Base-by-base conservation (phyloP, 208 protist genomes). In the Blastocrithidia nonstop region DNA sequence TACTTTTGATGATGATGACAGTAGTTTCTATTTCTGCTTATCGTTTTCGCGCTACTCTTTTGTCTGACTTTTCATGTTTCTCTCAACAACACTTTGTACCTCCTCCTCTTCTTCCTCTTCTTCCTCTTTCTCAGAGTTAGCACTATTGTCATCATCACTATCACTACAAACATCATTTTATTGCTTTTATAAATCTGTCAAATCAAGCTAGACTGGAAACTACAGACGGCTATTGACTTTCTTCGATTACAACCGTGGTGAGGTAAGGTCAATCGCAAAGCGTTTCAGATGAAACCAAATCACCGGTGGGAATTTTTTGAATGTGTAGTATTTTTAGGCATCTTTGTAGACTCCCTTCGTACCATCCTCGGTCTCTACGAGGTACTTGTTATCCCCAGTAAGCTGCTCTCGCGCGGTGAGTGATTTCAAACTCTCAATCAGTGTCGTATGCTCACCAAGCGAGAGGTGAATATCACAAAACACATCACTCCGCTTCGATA, bases 401-500 rank as follows among this genome's bases (percentile, higher is more conserved):
- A 96, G 74, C 52, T 72, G 50, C 46, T 96, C 89, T 35, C 69
- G 68, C 11, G 61, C 63, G 9, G 70, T 74, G 9, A 93, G 65
- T 1, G 77, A 76, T 3, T 45, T 45, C 6, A 96, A 57, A 36
- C 85, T 81, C 27, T 78, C 74, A 7, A 77, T 43, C 15, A 95
- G 48, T 0, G 61, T 84, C 8, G 36, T 65, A 47, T 69, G 53
- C 50, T 67, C 60, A 6, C 61, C 53, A n/a, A 96, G 56, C 5
- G 74, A 68, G 5, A 95, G 66, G 54, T 88, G 80, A 33, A 95
- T 74, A 49, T 96, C 89, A 46, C 88, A 91, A 64, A 88, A 94
- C 17, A 69, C 61, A 51, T 94, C 87, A 1, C 53, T 66, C 26
- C 59, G 51, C 17, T 60, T 57, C 13, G 81, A 89, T 26, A 57